A percentile compares a stretch with the other conserved stretches of the same genome.
These are phyloP conservation scores for Penicillium rolfsii DNA, from an alignment of 2,329 filamentous ascomycete genomes.

Conservation along the genomic window DNA sequence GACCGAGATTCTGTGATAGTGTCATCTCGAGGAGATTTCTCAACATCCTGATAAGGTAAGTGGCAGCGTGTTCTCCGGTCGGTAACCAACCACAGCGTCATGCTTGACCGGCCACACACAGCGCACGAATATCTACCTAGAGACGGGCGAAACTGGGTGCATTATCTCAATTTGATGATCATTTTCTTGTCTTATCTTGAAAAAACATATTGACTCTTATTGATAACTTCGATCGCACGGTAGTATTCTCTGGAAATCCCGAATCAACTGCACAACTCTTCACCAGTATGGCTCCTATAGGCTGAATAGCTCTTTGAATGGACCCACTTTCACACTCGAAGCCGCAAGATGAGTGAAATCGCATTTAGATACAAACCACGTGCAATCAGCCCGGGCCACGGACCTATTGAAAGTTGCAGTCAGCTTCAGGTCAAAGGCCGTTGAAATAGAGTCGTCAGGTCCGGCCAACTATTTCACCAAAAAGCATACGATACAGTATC, in stretches of 20 bases:
- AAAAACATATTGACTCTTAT: neutral
- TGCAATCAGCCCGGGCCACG: neutral
- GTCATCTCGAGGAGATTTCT: slow-evolving; percentile 2
- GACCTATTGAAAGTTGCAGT: neutral
- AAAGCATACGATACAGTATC: neutral
- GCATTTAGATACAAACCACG: neutral
- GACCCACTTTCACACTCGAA: neutral
- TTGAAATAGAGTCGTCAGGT: neutral
- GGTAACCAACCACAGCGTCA: slow-evolving; percentile 6
- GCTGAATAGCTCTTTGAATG: slow-evolving; percentile 1
- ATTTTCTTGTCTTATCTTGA: neutral
- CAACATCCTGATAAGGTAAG: slow-evolving; percentile 29
- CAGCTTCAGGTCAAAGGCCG: neutral
- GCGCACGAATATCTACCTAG: neutral
- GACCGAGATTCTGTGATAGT: neutral
- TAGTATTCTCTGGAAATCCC: neutral
- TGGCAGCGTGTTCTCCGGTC: slow-evolving; percentile 21
- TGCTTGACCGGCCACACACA: neutral
- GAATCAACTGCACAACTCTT: neutral
- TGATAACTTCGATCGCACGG: neutral
- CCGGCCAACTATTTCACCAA: neutral
- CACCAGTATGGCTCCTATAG: neutral
- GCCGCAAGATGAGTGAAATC: neutral
- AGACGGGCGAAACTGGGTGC: neutral
- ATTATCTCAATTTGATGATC: neutral